Base-by-base conservation (phyloP, 371 early-diverging fungal genomes). In the Lichtheimia ornata region DNA sequence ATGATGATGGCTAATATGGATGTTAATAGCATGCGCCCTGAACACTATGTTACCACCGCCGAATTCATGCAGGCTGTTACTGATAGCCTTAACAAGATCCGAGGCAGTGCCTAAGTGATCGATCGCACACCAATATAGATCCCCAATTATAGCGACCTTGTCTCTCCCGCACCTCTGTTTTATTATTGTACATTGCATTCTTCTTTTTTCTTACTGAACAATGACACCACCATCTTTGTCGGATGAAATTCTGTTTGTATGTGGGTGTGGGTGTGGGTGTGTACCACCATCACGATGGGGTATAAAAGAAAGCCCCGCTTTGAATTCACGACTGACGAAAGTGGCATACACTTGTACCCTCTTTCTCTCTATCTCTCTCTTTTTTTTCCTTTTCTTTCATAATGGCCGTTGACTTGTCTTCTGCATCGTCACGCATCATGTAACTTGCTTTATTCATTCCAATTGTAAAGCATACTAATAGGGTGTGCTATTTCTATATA, bases 61-160 rank as follows among this genome's bases (percentile, higher is more conserved):
- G 91, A 91, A 65, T 94, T 90, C 75, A 88, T 93, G 82, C 81
- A 90, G 50, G 83, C 83, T 44, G 83, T 93, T 61, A 84, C 87
- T 47, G 73, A 79, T 58, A 88, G 84, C 59, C 81, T 92, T 41
- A 83, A 88, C 59, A 73, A 76, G 62, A 64, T 74, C 57, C 51
- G 67, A 67, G 56, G 50, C 59, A 47, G 18, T 47, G 47, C 47
- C 22, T 47, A 47, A 47, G 11, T 35, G 35, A 35, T 35, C 11
- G 35, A 35, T 35, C 11, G 7, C 28, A 11, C 9, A n/a, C 17
- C 47, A 47, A 18, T 47, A 22, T 47, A 35, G 35, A 47, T 45
- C 47, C 22, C n/a, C 18, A 47, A 43, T 18, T 18, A 47, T 18
- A 47, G 14, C 35, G 20, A 54, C 54, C 24, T 40, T 54, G 25